A percentile compares a stretch with the other conserved stretches of the same genome.
Conservation (phyloP, 176 grass and related monocot genomes). For the Eragrostis nindensis region DNA sequence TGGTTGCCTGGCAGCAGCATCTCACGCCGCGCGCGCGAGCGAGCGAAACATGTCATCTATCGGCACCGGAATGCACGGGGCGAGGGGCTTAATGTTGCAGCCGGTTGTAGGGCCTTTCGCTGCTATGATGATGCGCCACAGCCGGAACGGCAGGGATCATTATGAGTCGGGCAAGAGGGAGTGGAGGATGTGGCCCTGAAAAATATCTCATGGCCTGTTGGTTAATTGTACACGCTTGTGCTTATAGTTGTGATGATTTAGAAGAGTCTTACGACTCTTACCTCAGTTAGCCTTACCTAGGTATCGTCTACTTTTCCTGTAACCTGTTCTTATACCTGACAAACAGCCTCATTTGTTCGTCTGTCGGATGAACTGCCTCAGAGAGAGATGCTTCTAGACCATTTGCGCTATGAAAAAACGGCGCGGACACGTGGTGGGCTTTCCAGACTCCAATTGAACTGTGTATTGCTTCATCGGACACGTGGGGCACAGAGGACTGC, state of each 20-base stretch:
- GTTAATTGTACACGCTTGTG: not conserved
- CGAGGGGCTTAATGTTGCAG: not conserved
- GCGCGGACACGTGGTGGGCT: too few species aligned
- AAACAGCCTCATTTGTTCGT: too few species aligned
- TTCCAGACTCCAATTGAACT: too few species aligned
- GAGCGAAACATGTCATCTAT: not conserved
- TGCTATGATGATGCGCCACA: conserved; percentile 33
- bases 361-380: too few species aligned
- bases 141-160: conserved; percentile 29
- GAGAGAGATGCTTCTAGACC: too few species aligned
- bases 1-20: not conserved
- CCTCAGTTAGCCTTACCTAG: too few species aligned
- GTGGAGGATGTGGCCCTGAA: not conserved
- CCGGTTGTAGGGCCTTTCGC: conserved; percentile 24
- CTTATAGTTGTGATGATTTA: not conserved
- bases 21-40: not conserved
- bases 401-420: too few species aligned
- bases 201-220: not conserved
- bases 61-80: conserved; percentile 21
- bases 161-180: conserved; percentile 17
- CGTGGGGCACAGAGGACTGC: too few species aligned
- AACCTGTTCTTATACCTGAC: too few species aligned
- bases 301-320: too few species aligned
- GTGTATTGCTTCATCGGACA: too few species aligned
- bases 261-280: too few species aligned